Evolutionary conservation across 768 basidiomycete species (phyloP).

Genomic region (Tricholomella constricta): DNA sequence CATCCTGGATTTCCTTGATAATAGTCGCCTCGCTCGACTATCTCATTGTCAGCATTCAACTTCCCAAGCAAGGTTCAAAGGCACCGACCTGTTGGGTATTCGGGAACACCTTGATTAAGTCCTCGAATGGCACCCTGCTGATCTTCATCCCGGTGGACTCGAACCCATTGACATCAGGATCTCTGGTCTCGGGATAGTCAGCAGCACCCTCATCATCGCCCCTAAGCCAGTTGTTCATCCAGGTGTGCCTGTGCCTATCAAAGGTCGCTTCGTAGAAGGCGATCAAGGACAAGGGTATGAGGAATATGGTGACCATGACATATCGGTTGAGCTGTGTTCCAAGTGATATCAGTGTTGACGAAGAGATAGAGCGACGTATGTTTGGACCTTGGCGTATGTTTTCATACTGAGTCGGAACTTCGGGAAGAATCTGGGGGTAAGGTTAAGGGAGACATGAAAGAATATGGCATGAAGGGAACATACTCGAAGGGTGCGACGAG

Average conservation of each 20-base stretch:
- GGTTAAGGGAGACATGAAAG: constrained; percentile 1
- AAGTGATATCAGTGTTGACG: constrained; percentile 8
- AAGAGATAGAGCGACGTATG: neutral
- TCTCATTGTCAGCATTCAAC: constrained; percentile 5
- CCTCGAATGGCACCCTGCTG: constrained; percentile 67
- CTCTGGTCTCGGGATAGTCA: constrained; percentile 51
- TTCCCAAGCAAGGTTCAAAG: neutral
- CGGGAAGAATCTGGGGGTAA: constrained; percentile 39
- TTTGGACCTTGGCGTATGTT: constrained; percentile 58
- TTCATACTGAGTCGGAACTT: constrained; percentile 46
- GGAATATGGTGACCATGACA: constrained; percentile 82
- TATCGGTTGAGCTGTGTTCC: constrained; percentile 64
- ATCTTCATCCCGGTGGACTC: constrained; percentile 61
- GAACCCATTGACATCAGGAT: constrained; percentile 64
- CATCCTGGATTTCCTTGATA: constrained; percentile 58
- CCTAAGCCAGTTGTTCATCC: constrained; percentile 71
- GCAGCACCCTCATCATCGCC: constrained; percentile 59
- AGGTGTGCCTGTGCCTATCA: constrained; percentile 49
- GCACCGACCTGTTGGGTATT: constrained; percentile 65
- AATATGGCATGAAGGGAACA: constrained; percentile 29
- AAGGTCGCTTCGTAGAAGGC: constrained; percentile 73
- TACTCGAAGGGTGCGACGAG: constrained; percentile 88
- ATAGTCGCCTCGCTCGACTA: constrained; percentile 75
- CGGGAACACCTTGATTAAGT: constrained; percentile 72
- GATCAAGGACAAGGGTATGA: constrained; percentile 71